Percentiles rank a stretch among this genome's conserved stretches.
phyloP scores from a whole-genome alignment of 495 filamentous ascomycete genomes.

The Trichoderma erinaceum region DNA sequence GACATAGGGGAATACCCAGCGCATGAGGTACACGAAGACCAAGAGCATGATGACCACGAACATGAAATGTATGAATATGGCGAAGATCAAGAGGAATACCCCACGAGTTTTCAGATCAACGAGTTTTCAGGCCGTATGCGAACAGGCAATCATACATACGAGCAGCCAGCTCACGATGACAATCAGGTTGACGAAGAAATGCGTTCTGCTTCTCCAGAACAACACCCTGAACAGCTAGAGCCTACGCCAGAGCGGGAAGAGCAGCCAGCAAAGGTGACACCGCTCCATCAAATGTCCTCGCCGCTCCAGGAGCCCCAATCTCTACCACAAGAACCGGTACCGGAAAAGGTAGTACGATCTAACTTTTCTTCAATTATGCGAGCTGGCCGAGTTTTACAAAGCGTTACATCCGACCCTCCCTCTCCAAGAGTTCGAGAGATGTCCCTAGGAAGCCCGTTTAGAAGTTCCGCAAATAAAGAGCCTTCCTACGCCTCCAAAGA shows the following conservation, averaged over 20 bases:
- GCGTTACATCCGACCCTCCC: slow-evolving; percentile 46
- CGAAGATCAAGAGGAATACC: too few relatives aligned
- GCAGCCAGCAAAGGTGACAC: slow-evolving; percentile 13
- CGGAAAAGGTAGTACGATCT: slow-evolving; percentile 29
- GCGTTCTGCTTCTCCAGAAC: slow-evolving; percentile 23
- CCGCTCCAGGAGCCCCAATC: slow-evolving; percentile 13
- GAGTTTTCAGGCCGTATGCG: neutral
- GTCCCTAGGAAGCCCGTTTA: slow-evolving; percentile 47
- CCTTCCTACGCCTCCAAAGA: slow-evolving; percentile 17
- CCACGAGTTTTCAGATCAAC: neutral
- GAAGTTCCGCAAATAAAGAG: slow-evolving; percentile 31
- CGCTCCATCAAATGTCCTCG: slow-evolving; percentile 13
- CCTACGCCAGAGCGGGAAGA: neutral
- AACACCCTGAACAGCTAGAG: slow-evolving; percentile 25
- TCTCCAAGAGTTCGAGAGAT: slow-evolving; percentile 40
- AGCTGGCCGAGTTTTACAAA: slow-evolving; percentile 44
- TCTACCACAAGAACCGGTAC: neutral
- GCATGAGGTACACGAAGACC: too few relatives aligned
- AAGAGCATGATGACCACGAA: too few relatives aligned
- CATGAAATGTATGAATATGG: too few relatives aligned
- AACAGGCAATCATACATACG: neutral
- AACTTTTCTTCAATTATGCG: slow-evolving; percentile 47
- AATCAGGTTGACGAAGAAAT: slow-evolving; percentile 18
- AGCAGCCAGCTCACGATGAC: neutral
- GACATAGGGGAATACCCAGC: too few relatives aligned